Evolutionary conservation across 805 yeast species (phyloP).

Genomic region (Saccharomycopsis lassenensis): DNA sequence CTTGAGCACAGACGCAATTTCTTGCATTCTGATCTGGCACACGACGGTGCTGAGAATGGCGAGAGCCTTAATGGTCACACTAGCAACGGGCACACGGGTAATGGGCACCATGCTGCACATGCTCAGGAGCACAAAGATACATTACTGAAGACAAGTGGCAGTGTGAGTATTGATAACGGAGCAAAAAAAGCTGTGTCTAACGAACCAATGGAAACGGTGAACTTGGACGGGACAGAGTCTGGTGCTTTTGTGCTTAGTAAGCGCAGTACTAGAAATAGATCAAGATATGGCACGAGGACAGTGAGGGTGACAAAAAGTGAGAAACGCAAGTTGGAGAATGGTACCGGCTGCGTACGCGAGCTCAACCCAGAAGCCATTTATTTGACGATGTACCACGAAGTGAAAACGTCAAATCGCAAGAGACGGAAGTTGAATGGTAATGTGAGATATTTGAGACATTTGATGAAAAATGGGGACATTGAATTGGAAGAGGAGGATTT

Average conservation of each 20-base stretch:
- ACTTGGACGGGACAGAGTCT: too few species aligned
- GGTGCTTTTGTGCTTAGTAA: too few species aligned
- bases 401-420: conserved; percentile 1
- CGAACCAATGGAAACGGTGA: too few species aligned
- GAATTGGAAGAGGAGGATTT: conserved; percentile 3
- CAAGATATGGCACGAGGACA: too few species aligned
- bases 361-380: conserved; percentile 10
- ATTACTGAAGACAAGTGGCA: too few species aligned
- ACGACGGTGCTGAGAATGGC: neutral
- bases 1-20: conserved; percentile 27
- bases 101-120: too few species aligned
- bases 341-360: conserved; percentile 7
- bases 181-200: too few species aligned
- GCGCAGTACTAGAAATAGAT: too few species aligned
- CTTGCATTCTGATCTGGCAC: conserved; percentile 21
- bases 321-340: conserved; percentile 7
- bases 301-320: conserved; percentile 10
- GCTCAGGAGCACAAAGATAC: too few species aligned
- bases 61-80: neutral
- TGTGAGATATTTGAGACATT: conserved; percentile 8
- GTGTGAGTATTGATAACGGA: too few species aligned
- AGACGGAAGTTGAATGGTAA: conserved; percentile 10
- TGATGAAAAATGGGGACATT: conserved; percentile 1
- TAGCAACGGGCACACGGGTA: too few species aligned
- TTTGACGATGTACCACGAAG: conserved; percentile 3